Evolutionary conservation across 306 rosid genomes (phyloP).

Genomic region (Styphnolobium japonicum): DNA sequence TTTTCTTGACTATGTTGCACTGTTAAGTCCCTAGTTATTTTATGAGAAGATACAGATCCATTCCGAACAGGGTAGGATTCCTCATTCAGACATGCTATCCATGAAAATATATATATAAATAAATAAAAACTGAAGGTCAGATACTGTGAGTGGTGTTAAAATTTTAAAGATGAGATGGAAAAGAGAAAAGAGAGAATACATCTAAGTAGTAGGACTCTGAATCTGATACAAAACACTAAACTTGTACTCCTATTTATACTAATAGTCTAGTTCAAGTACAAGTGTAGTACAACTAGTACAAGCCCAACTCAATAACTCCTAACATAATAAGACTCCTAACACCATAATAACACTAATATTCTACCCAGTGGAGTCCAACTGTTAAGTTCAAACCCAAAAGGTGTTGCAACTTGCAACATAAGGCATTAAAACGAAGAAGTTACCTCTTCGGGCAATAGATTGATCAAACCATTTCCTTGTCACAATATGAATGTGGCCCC

Average conservation of each 20-base stretch:
- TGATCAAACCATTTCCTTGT: conserved; percentile 90
- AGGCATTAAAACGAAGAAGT: conserved; percentile 13
- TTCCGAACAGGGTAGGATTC: conserved; percentile 75
- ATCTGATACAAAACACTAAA: background rate
- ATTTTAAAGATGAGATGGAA: background rate
- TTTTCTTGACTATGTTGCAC: conserved; percentile 63
- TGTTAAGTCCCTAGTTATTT: conserved; percentile 44
- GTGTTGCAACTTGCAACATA: conserved; percentile 7
- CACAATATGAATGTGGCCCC: conserved; percentile 81
- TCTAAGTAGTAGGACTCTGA: background rate
- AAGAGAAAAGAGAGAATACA: background rate
- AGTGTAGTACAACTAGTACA: background rate
- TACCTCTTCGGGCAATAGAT: conserved; percentile 79
- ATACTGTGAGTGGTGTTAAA: background rate
- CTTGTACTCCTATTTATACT: background rate
- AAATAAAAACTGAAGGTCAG: conserved; percentile 25
- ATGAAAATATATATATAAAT: background rate
- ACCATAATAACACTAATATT: background rate
- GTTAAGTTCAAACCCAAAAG: conserved; percentile 24
- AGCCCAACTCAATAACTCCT: background rate
- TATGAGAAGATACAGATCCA: conserved; percentile 60
- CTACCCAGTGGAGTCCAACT: conserved; percentile 8
- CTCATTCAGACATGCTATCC: conserved; percentile 82
- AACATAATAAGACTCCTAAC: background rate
- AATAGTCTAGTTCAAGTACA: conserved; percentile 6